These are phyloP conservation scores for Articulospora tetracladia DNA, from an alignment of 495 filamentous ascomycete species.

Conservation along the genomic window DNA sequence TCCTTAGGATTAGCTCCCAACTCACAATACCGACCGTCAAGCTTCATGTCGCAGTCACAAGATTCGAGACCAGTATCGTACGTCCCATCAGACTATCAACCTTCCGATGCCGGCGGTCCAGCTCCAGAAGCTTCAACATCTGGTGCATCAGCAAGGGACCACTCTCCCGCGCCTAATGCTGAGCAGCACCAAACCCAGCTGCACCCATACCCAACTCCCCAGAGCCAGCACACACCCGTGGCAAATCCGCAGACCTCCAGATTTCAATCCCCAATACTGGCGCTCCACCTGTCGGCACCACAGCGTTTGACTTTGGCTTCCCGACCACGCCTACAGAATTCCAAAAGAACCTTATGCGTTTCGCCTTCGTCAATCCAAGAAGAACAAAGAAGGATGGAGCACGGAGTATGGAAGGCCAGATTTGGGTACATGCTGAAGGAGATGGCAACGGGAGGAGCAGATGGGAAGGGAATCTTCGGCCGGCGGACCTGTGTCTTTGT, in stretches of 20 bases:
- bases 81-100: constrained; percentile 2
- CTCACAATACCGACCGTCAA: constrained; percentile 14
- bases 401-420: constrained; percentile 93
- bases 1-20: constrained; percentile 17
- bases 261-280: constrained; percentile 31
- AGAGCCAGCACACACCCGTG: constrained; percentile 48
- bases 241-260: constrained; percentile 30
- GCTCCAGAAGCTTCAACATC: not conserved
- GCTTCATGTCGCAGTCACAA: constrained; percentile 10
- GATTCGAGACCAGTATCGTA: constrained; percentile 6
- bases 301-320: constrained; percentile 72
- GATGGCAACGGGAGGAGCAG: constrained; percentile 58
- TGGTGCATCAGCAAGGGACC: not conserved
- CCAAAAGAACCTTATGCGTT: constrained; percentile 80
- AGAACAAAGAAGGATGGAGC: constrained; percentile 71
- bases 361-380: constrained; percentile 71
- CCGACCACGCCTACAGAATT: constrained; percentile 71
- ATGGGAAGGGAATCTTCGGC: constrained; percentile 65
- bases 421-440: constrained; percentile 77
- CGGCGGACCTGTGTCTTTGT: constrained; percentile 88
- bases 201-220: constrained; percentile 22
- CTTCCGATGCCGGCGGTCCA: not conserved
- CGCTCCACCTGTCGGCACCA: constrained; percentile 33
- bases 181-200: not conserved
- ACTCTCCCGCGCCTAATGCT: not conserved